Evolutionary conservation across 306 rosid species (phyloP).

Genomic region (Castanea mollissima): DNA sequence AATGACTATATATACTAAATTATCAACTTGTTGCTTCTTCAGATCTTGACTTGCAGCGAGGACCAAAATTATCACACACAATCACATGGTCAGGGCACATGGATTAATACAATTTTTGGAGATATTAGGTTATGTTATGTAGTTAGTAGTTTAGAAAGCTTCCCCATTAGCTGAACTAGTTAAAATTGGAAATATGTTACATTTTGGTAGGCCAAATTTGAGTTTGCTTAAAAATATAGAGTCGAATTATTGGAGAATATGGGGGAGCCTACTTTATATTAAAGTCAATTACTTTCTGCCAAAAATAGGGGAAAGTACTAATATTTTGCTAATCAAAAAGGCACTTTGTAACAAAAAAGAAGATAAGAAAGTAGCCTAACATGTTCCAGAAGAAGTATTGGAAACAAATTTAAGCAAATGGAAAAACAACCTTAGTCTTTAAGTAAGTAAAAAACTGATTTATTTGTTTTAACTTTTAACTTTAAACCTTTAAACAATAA

Average conservation of each 20-base stretch:
- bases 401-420: no score
- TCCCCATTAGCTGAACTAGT: background rate
- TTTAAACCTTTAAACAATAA: no score
- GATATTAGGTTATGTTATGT: background rate
- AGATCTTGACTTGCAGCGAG: constrained; percentile 19
- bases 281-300: background rate
- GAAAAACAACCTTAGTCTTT: no score
- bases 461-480: no score
- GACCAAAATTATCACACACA: background rate
- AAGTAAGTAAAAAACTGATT: no score
- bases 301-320: background rate
- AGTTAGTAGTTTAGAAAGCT: background rate
- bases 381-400: background rate
- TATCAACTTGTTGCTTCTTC: constrained; percentile 8
- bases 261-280: background rate
- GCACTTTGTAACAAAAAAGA: background rate
- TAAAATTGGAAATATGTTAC: background rate
- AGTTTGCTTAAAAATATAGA: background rate
- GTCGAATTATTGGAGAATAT: background rate
- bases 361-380: background rate
- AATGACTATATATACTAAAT: background rate
- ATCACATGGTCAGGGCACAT: constrained; percentile 5
- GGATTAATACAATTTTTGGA: background rate
- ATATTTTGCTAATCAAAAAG: background rate
- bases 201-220: background rate